Evolutionary conservation across 148 eudicot genomes (phyloP).

Genomic region (Rhododendron griersonianum): DNA sequence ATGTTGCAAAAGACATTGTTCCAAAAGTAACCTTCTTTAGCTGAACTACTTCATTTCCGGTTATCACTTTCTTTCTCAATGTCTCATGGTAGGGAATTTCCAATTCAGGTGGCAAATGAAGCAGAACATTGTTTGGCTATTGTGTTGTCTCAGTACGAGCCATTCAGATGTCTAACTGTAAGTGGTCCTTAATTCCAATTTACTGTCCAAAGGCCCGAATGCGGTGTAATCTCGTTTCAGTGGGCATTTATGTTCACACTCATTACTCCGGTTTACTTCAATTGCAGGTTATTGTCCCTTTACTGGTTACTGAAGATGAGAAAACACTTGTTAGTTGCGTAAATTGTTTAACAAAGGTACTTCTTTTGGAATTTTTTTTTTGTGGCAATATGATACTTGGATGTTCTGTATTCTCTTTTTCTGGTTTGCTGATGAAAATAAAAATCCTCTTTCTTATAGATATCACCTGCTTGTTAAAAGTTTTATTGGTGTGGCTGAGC

Average conservation of each 20-base stretch:
- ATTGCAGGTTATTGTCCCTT: constrained; percentile 84
- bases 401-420: neutral
- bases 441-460: neutral
- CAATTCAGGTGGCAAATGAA: constrained; percentile 67
- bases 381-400: neutral
- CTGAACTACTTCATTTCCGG: neutral
- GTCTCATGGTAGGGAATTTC: neutral
- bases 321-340: constrained; percentile 86
- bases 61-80: neutral
- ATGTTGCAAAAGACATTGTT: constrained; percentile 57
- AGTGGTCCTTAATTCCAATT: constrained; percentile 17
- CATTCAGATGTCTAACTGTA: constrained; percentile 76
- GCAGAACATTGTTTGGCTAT: constrained; percentile 68
- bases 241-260: neutral
- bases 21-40: constrained; percentile 46
- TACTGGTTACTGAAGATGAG: constrained; percentile 83
- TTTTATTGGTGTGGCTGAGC: neutral
- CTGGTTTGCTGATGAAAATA: neutral
- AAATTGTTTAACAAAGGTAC: constrained; percentile 92
- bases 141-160: constrained; percentile 73
- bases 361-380: neutral
- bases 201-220: neutral
- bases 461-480: neutral
- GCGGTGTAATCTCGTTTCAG: neutral
- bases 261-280: neutral